Conservation (phyloP, 805 yeast species). For the Yamadazyma laniorum region DNA sequence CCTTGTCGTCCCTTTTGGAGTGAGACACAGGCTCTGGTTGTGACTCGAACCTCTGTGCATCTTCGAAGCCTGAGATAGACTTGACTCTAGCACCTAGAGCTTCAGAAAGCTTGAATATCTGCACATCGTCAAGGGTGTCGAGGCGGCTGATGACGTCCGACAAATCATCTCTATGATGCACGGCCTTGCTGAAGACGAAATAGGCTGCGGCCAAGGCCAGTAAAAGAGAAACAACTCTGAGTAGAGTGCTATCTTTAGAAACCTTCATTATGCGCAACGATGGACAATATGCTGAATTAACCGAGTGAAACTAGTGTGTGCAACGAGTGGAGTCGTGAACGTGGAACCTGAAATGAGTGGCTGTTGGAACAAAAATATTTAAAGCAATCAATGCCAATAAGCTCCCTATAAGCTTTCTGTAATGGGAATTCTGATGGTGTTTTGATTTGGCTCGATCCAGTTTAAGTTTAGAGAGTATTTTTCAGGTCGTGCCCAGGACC, state of each 20-base stretch:
- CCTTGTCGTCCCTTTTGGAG: conserved; percentile 1
- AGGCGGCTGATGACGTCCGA: conserved; percentile 1
- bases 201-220: background rate
- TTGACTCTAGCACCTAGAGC: conserved; percentile 1
- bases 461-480: background rate
- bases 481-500: background rate
- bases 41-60: too few species aligned
- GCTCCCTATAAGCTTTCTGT: too few species aligned
- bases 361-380: too few species aligned
- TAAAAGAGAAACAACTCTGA: background rate
- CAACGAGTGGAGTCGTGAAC: too few species aligned
- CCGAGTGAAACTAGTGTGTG: too few species aligned
- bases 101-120: conserved; percentile 1
- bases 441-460: background rate
- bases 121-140: conserved; percentile 2
- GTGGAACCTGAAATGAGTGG: too few species aligned
- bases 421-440: background rate
- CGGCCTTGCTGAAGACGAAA: background rate
- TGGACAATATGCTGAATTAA: too few species aligned
- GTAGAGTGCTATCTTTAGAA: background rate
- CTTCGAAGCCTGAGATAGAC: too few species aligned
- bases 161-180: background rate
- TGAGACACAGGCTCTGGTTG: background rate
- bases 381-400: too few species aligned
- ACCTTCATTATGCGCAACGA: background rate